Evolutionary conservation across 768 basidiomycete species (phyloP), one percentile per base, ranked within the genome.

Genomic region (Hysterangium stoloniferum): DNA sequence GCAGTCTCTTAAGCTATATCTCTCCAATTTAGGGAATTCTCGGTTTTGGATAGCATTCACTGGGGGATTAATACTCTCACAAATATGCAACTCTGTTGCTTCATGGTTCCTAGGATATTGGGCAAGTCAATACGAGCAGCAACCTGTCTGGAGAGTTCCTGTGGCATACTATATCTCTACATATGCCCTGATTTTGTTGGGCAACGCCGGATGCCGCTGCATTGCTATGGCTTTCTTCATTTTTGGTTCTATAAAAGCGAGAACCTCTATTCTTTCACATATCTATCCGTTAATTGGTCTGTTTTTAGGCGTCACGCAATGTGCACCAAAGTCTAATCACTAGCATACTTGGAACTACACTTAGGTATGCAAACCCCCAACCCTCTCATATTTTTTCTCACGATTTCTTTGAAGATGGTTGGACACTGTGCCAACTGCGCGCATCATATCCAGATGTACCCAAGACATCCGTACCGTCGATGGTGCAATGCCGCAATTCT

Each of bases 371-470:
- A 13, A 4, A 22, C 20, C 11, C 17, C 19, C 11, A 17, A 22
- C 19, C 22, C 3, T 7, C 19, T 3, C 28, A 41, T 17, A 4
- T 13, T 4, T 12, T 13, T 25, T n/a, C 17, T n/a, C 38, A 6
- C 6, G 17, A 6, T 11, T 4, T n/a, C 11, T 12, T 25, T 34
- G 29, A 25, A 49, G 53, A 20, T 62, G 58, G 58, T 45, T 61
- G 35, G 61, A 62, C 47, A 53, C 49, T 13, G 55, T 54, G 2
- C 61, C 61, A 2, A 48, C 52, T 8, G 58, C 57, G 6, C 58
- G 60, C 9, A 57, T 62, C 49, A 54, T 61, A 29, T 45, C 57
- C 20, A 56, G 61, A 8, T 59, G 58, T 43, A 59, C 60, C 11
- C 53, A 58, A 31, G 58, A 59, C 48, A 51, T 57, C 29, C 36